Evolutionary conservation across 2,329 filamentous ascomycete genomes (phyloP).

Genomic region (Aureobasidium sp.): DNA sequence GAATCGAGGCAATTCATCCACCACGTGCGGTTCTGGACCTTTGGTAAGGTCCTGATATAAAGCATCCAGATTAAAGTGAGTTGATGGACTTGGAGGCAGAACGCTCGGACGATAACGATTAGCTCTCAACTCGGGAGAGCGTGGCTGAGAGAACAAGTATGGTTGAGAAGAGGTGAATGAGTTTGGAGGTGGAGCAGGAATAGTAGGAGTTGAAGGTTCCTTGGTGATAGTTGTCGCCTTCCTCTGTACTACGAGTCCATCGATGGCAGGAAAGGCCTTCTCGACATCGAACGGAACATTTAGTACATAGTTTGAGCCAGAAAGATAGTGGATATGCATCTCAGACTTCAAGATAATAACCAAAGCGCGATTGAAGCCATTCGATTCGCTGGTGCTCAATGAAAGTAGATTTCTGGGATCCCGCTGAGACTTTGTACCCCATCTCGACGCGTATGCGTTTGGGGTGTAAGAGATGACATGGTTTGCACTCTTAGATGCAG

Average conservation of each 20-base stretch:
- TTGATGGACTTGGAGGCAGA: slow-evolving; percentile 1
- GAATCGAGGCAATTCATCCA: slow-evolving; percentile 60
- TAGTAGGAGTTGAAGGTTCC: slow-evolving; percentile 30
- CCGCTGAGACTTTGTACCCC: slow-evolving; percentile 3
- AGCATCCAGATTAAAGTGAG: slow-evolving; percentile 21
- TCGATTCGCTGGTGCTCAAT: neutral
- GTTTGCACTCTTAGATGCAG: neutral
- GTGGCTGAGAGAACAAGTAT: slow-evolving; percentile 31
- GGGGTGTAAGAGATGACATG: neutral
- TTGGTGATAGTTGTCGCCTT: slow-evolving; percentile 55
- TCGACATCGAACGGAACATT: slow-evolving; percentile 95
- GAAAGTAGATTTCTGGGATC: neutral
- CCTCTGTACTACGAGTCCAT: slow-evolving; percentile 79
- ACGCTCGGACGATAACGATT: slow-evolving; percentile 4
- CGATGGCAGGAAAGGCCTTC: slow-evolving; percentile 71
- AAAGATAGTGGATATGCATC: slow-evolving; percentile 86
- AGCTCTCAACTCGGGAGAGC: neutral
- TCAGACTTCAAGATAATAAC: slow-evolving; percentile 90
- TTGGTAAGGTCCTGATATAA: slow-evolving; percentile 25
- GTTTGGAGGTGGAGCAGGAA: slow-evolving; percentile 62
- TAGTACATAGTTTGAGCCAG: slow-evolving; percentile 79
- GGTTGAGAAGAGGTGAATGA: slow-evolving; percentile 71
- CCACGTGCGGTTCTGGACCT: neutral
- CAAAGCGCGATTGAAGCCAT: slow-evolving; percentile 47
- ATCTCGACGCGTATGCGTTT: neutral